Conservation (phyloP, 2,329 filamentous ascomycete species). For the Paecilomyces dactylethromorphus region DNA sequence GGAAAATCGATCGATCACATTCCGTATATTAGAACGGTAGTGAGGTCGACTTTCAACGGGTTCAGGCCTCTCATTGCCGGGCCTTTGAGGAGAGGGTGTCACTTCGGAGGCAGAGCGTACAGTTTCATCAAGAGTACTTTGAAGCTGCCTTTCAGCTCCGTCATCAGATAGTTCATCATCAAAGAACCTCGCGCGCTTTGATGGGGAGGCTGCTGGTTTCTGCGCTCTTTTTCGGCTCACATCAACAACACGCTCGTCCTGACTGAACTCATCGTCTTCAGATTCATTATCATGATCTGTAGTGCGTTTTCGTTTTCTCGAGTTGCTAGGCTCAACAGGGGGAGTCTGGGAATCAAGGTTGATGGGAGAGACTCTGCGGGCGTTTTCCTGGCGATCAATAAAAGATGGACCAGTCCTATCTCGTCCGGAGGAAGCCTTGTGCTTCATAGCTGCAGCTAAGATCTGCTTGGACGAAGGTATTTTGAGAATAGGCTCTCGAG, state of each 20-base stretch:
- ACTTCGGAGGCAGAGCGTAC: background rate
- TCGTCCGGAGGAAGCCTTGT: background rate
- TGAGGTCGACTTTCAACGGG: constrained; percentile 26
- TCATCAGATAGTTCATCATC: constrained; percentile 1
- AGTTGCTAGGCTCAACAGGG: background rate
- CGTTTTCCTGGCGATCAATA: constrained; percentile 29
- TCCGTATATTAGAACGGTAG: background rate
- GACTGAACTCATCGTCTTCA: constrained; percentile 41
- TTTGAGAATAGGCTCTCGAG: background rate
- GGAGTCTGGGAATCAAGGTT: constrained; percentile 10
- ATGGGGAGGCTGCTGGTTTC: constrained; percentile 15
- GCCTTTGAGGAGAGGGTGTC: background rate
- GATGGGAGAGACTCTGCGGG: constrained; percentile 29
- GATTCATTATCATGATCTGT: constrained; percentile 15
- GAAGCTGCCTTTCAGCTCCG: constrained; percentile 1
- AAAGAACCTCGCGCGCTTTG: background rate
- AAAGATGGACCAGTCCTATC: constrained; percentile 11
- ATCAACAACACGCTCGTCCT: constrained; percentile 26
- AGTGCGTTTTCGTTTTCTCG: constrained; percentile 5
- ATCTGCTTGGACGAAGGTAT: constrained; percentile 4
- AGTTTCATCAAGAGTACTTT: background rate
- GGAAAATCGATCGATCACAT: background rate
- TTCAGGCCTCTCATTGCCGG: background rate
- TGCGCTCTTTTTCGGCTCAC: constrained; percentile 25
- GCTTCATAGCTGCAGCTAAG: constrained; percentile 7